Evolutionary conservation across 768 basidiomycete species (phyloP).

Genomic region (Termitomyces titanicus): DNA sequence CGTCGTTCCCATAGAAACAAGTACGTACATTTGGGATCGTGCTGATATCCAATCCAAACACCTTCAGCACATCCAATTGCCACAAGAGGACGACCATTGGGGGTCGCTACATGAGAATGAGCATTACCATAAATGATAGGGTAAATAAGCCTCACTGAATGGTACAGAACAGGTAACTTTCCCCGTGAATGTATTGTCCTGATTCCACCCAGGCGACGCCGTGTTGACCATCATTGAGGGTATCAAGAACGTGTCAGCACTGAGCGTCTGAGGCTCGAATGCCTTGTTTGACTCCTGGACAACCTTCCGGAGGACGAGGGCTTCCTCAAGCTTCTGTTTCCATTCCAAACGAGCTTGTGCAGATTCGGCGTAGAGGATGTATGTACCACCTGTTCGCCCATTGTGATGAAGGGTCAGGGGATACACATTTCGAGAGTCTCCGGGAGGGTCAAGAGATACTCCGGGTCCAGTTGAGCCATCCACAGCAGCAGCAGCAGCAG

Average conservation of each 20-base stretch:
- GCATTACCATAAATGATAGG: not conserved
- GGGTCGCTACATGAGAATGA: constrained; percentile 52
- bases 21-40: constrained; percentile 75
- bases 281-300: constrained; percentile 94
- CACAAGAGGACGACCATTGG: constrained; percentile 82
- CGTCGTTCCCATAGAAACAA: not conserved
- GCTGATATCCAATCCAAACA: constrained; percentile 95
- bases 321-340: constrained; percentile 87
- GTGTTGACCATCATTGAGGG: constrained; percentile 54
- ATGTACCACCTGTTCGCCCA: constrained; percentile 82
- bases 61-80: constrained; percentile 95
- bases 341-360: constrained; percentile 75
- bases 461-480: constrained; percentile 16
- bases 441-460: constrained; percentile 33
- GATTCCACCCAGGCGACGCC: constrained; percentile 60
- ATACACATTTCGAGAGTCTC: constrained; percentile 74
- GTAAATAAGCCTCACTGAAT: constrained; percentile 62
- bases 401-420: constrained; percentile 90
- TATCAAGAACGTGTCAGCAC: constrained; percentile 82
- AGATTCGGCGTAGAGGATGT: constrained; percentile 85
- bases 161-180: constrained; percentile 95
- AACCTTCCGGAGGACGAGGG: constrained; percentile 76
- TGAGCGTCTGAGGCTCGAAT: constrained; percentile 89
- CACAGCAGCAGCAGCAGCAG: constrained; percentile 27
- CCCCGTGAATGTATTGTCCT: constrained; percentile 70